A percentile compares a stretch with the other conserved stretches of the same genome.
These are phyloP conservation scores for Lichtheimia ornata DNA, from an alignment of 371 early-diverging fungal species.

Conservation along the genomic window DNA sequence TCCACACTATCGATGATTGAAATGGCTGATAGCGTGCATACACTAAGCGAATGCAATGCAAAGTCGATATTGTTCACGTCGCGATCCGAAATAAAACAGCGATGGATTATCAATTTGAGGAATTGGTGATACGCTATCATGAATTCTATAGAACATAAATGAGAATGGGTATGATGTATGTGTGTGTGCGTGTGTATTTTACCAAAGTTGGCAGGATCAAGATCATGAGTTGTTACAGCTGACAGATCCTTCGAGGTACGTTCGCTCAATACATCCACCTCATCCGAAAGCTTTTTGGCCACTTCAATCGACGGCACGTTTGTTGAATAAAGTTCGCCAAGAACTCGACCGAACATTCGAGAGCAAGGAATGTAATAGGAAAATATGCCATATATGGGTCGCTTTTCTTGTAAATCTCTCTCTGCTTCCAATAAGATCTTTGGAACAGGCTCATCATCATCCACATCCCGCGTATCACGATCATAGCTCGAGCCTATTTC, in stretches of 20 bases:
- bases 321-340: slow-evolving; percentile 35
- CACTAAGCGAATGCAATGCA: slow-evolving; percentile 31
- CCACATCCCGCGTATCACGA: background rate
- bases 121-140: too few relatives aligned
- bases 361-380: slow-evolving; percentile 24
- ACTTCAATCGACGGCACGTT: slow-evolving; percentile 19
- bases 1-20: slow-evolving; percentile 24
- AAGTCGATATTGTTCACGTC: slow-evolving; percentile 14
- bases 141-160: slow-evolving; percentile 22
- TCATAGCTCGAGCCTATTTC: slow-evolving; percentile 23
- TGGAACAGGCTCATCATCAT: slow-evolving; percentile 10
- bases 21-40: slow-evolving; percentile 33
- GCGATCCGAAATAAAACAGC: slow-evolving; percentile 16
- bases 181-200: background rate
- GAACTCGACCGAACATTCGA: slow-evolving; percentile 37
- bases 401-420: slow-evolving; percentile 11
- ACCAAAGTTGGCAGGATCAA: background rate
- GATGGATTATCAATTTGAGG: slow-evolving; percentile 18
- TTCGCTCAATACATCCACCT: slow-evolving; percentile 26
- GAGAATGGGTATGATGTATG: background rate
- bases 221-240: slow-evolving; percentile 4
- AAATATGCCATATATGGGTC: slow-evolving; percentile 27
- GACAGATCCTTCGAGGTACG: slow-evolving; percentile 33
- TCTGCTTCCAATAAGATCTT: slow-evolving; percentile 24
- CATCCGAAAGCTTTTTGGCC: slow-evolving; percentile 21